phyloP scores from a whole-genome alignment of 805 yeast species.

The Ogataea saltuana region DNA sequence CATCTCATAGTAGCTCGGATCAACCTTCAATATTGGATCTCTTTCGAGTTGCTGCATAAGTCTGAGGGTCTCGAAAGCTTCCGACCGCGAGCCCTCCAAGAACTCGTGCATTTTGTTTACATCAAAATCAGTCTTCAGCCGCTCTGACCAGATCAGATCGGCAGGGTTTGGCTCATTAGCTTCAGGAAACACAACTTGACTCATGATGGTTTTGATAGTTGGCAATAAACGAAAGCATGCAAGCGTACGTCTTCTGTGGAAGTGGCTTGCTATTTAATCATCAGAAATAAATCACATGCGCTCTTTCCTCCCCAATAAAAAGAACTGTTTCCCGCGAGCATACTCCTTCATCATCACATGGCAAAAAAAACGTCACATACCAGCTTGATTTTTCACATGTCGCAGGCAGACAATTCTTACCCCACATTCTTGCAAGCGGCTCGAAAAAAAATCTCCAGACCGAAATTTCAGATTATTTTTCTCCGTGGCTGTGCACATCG shows the following conservation, averaged over 20 bases:
- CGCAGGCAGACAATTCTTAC: background rate
- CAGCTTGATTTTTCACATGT: background rate
- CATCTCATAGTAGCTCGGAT: slow-evolving; percentile 56
- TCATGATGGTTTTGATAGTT: background rate
- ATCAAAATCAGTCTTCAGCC: slow-evolving; percentile 44
- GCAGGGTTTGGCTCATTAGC: slow-evolving; percentile 38
- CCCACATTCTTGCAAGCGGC: slow-evolving; percentile 2
- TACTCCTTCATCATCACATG: too few species aligned
- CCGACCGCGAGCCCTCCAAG: slow-evolving; percentile 50
- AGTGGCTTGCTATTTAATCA: too few species aligned
- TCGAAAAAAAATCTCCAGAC: background rate
- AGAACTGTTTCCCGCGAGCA: too few species aligned
- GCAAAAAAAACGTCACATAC: background rate
- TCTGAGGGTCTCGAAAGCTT: slow-evolving; percentile 46
- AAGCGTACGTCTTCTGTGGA: too few species aligned
- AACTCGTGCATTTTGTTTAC: slow-evolving; percentile 53
- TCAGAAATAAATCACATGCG: too few species aligned
- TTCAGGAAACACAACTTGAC: slow-evolving; percentile 26
- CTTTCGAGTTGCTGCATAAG: slow-evolving; percentile 60
- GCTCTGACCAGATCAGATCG: slow-evolving; percentile 44
- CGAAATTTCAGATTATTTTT: too few species aligned
- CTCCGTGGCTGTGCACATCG: too few species aligned
- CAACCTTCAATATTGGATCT: slow-evolving; percentile 63
- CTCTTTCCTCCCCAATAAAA: too few species aligned
- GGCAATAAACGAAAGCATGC: too few species aligned